A percentile compares a stretch with the other conserved stretches of the same genome.
phyloP scores from a whole-genome alignment of 2,329 filamentous ascomycete species.

The Trichoderma hamatum region DNA sequence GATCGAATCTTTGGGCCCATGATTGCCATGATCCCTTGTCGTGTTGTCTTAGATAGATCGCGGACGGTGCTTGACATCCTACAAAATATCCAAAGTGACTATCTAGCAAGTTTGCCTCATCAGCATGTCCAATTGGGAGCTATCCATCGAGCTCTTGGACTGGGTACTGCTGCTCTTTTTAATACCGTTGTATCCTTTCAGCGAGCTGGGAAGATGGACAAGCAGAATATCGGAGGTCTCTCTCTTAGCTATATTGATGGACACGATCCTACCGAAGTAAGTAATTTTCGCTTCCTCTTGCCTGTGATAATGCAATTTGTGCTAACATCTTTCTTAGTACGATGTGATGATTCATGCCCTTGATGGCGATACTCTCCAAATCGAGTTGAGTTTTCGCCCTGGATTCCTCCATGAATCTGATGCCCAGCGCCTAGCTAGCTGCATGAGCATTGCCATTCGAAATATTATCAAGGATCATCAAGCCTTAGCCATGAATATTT shows the following conservation, averaged over 20 bases:
- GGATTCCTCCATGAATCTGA: background rate
- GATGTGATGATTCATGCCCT: background rate
- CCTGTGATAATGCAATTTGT: background rate
- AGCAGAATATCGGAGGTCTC: background rate
- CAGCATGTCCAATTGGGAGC: slow-evolving; percentile 54
- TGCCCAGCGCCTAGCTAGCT: slow-evolving; percentile 8
- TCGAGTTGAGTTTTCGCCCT: background rate
- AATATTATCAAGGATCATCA: background rate
- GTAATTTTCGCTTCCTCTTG: background rate
- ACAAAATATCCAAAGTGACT: slow-evolving; percentile 46
- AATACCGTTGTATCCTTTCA: slow-evolving; percentile 19
- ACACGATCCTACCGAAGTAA: slow-evolving; percentile 6
- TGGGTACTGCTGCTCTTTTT: slow-evolving; percentile 4
- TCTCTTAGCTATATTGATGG: background rate
- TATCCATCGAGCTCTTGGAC: background rate
- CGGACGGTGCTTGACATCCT: slow-evolving; percentile 6
- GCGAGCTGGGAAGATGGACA: background rate
- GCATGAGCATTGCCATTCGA: slow-evolving; percentile 27
- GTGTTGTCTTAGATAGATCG: slow-evolving; percentile 41
- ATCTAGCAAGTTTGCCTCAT: slow-evolving; percentile 50
- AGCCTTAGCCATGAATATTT: background rate
- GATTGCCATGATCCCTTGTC: slow-evolving; percentile 57
- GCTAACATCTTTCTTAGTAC: background rate
- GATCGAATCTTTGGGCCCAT: slow-evolving; percentile 32
- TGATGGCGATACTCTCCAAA: background rate